These are phyloP conservation scores for Botryotinia narcissicola DNA, from an alignment of 2,329 filamentous ascomycete genomes.

Conservation along the genomic window DNA sequence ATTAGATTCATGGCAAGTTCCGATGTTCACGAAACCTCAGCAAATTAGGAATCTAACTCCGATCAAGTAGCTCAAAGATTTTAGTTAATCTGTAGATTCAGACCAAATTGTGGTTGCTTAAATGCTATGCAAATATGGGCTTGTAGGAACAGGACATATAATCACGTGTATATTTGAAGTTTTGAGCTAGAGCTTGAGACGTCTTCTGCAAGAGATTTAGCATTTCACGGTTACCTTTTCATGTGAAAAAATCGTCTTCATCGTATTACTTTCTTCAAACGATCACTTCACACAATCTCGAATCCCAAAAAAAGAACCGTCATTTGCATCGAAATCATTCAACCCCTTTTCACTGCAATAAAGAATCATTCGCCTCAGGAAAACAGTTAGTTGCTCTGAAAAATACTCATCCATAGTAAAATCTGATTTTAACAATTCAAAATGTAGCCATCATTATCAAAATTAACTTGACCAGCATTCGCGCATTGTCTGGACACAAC, in stretches of 20 bases:
- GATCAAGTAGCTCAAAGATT: not conserved
- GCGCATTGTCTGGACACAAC: not conserved
- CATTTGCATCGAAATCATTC: not conserved
- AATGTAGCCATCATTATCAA: not conserved
- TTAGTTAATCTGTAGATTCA: not conserved
- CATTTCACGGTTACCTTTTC: too few species aligned
- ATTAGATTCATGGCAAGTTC: not conserved
- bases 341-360: not conserved
- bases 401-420: not conserved
- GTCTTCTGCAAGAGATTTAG: not conserved
- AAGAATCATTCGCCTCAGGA: not conserved
- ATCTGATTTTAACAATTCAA: not conserved
- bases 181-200: not conserved
- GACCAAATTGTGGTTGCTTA: not conserved
- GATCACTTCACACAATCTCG: not conserved
- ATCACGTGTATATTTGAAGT: not conserved
- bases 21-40: too few species aligned
- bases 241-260: not conserved
- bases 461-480: not conserved
- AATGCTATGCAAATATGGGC: not conserved
- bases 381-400: not conserved
- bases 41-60: not conserved
- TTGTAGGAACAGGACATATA: not conserved
- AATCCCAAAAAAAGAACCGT: not conserved
- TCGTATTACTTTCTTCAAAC: not conserved